Base-by-base conservation (phyloP, 371 early-diverging fungal genomes). In the Circinella minor region DNA sequence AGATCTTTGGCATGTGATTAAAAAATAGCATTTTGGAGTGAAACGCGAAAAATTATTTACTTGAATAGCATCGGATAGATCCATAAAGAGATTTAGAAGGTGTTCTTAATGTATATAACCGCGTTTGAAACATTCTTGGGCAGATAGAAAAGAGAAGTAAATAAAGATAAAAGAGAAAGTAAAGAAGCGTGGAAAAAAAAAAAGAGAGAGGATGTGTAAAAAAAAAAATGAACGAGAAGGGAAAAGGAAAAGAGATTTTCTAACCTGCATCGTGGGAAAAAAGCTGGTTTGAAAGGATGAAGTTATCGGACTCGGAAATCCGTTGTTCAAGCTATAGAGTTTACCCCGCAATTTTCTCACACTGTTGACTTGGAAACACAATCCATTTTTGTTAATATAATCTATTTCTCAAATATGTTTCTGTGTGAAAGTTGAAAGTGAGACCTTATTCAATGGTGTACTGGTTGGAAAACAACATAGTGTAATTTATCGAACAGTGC, bases 91-190 rank as follows among this genome's bases (percentile, higher is more conserved):
- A n/a, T n/a, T 57, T 57, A 11, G 57, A 18, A 8, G 57, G 6
- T 5, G 57, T 57, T 10, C 34, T 11, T n/a, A 57, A n/a, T 13
- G 57, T 57, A 57, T n/a, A 57, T 57, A 57, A 27, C 57, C 57
- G 57, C 27, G 57, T 57, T 57, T 57, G 57, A 27, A 57, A 57
- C 57, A 57, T 57, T 20, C 4, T 51, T 9, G 11, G 54, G 6
- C 15, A 5, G 20, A 54, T n/a, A 54, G 20, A 54, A 54, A n/a
- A 18, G 2, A 15, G 6, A 54, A 18, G 15, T 54, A 18, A 54
- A 54, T 13, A 17, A 18, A n/a, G 54, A n/a, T 13, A 54, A 54
- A 18, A 5, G 54, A 6, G 6, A 18, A 54, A 54, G 20, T n/a
- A 18, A 54, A 54, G 20, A 54, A n/a, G 54, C 43, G 43, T 43